Evolutionary conservation across 345 rosid genomes (phyloP).

Genomic region (Balakata baccata): DNA sequence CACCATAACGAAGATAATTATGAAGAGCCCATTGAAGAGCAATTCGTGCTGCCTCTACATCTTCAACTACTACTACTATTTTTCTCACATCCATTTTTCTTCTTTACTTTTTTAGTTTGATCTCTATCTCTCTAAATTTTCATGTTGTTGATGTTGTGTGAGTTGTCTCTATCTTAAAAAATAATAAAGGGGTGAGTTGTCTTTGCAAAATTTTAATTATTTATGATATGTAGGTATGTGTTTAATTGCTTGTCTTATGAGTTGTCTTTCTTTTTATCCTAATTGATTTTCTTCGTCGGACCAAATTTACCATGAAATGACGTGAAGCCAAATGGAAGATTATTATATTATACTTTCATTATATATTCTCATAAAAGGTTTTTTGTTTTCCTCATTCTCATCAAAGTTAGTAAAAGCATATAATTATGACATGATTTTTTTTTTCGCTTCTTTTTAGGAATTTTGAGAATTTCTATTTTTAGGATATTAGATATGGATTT

Average conservation of each 20-base stretch:
- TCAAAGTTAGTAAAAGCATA: too few species aligned
- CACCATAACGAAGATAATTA: conserved; percentile 42
- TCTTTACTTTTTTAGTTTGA: background rate
- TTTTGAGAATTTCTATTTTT: too few species aligned
- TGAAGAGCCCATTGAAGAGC: conserved; percentile 50
- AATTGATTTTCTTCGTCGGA: too few species aligned
- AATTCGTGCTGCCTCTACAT: conserved; percentile 42
- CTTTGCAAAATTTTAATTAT: background rate
- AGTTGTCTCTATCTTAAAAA: background rate
- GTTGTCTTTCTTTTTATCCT: background rate
- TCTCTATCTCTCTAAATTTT: background rate
- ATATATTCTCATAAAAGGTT: too few species aligned
- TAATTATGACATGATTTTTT: too few species aligned
- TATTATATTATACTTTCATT: too few species aligned
- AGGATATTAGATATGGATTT: too few species aligned
- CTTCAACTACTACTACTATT: conserved; percentile 49
- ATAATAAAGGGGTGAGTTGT: background rate
- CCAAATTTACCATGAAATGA: too few species aligned
- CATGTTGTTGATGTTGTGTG: too few species aligned
- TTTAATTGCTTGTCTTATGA: background rate
- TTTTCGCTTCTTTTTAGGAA: too few species aligned
- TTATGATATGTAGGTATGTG: background rate
- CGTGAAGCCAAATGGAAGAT: too few species aligned
- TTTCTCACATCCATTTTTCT: conserved; percentile 36
- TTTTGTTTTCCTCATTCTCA: too few species aligned